phyloP scores from a whole-genome alignment of 2,329 filamentous ascomycete genomes.

The Sclerotinia subarctica region DNA sequence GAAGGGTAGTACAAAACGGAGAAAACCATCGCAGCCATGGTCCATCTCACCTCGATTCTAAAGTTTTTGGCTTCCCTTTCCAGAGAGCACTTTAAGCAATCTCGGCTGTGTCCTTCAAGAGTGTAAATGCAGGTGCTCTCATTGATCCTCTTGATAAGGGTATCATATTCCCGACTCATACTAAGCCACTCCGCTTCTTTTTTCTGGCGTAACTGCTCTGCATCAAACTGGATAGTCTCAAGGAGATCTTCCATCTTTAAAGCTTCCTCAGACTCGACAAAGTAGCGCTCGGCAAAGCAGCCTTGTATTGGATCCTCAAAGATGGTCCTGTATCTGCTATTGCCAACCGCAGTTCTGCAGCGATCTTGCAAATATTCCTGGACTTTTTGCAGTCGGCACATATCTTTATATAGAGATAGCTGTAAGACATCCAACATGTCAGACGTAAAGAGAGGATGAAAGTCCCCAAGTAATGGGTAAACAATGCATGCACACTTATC shows the following conservation, averaged over 20 bases:
- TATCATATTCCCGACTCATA: conserved; percentile 40
- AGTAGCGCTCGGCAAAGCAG: conserved; percentile 37
- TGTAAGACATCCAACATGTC: conserved; percentile 55
- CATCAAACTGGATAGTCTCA: conserved; percentile 39
- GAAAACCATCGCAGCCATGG: too few relatives aligned
- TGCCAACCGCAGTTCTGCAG: conserved; percentile 22
- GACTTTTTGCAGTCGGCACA: conserved; percentile 49
- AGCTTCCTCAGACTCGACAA: conserved; percentile 36
- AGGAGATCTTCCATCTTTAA: neutral
- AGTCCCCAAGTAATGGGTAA: conserved; percentile 49
- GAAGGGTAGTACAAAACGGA: neutral
- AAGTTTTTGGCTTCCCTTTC: conserved; percentile 41
- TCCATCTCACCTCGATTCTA: conserved; percentile 38
- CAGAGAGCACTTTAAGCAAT: conserved; percentile 47
- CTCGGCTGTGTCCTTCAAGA: conserved; percentile 37
- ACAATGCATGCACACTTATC: conserved; percentile 46
- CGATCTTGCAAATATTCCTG: conserved; percentile 49
- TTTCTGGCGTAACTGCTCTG: conserved; percentile 29
- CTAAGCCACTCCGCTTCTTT: conserved; percentile 44
- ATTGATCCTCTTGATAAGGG: conserved; percentile 40
- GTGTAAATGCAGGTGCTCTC: conserved; percentile 38
- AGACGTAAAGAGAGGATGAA: conserved; percentile 49
- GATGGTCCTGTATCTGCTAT: conserved; percentile 41
- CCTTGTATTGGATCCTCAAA: conserved; percentile 44
- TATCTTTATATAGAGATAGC: conserved; percentile 45